Evolutionary conservation across 306 rosid genomes (phyloP), one percentile per base, ranked within the genome.

Genomic region (Geum urbanum): DNA sequence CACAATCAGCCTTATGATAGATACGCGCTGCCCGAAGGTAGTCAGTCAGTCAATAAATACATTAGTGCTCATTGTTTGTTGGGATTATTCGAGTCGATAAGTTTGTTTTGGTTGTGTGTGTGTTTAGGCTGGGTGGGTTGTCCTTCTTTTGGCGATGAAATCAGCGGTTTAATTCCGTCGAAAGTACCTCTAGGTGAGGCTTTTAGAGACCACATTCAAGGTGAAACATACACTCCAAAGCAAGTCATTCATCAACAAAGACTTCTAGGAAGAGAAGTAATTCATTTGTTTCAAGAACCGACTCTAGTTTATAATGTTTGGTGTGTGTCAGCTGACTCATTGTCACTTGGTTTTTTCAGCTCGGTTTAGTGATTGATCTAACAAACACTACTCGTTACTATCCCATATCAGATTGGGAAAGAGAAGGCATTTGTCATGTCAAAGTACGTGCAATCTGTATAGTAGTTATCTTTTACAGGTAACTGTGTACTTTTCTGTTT

Each of bases 201-300:
- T 24, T 94, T 81, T 83, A 84, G 81, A 78, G 97, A 89, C 72
- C 76, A 58, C 69, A 72, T 94, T 80, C 49, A 57, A 72, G 99
- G 99, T 79, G 88, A 84, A 89, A 85, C 97, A 84, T 94, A 94
- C 87, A 89, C 97, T 76, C 92, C 92, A 72, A 94, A 94, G 77
- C 99, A 94, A 86, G 96, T 89, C 83, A 80, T 91, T 74, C 99
- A 94, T 71, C 96, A 91, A 62, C 96, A 87, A 75, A 91, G 99
- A 82, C 96, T 91, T 71, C 83, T 85, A 78, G 89, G 91, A 71
- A 89, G 96, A 86, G 88, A 91, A 76, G 99, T 88, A 87, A 85
- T 84, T 72, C 63, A n/a, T 62, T 44, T 43, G 12, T 8, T 6
- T 19, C 24, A 0, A 10, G 41, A 22, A 9, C 40, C 1, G 0